Evolutionary conservation across 768 basidiomycete genomes (phyloP), one percentile per base, ranked within the genome.

Genomic region (Boletus rufocinnamomeus): DNA sequence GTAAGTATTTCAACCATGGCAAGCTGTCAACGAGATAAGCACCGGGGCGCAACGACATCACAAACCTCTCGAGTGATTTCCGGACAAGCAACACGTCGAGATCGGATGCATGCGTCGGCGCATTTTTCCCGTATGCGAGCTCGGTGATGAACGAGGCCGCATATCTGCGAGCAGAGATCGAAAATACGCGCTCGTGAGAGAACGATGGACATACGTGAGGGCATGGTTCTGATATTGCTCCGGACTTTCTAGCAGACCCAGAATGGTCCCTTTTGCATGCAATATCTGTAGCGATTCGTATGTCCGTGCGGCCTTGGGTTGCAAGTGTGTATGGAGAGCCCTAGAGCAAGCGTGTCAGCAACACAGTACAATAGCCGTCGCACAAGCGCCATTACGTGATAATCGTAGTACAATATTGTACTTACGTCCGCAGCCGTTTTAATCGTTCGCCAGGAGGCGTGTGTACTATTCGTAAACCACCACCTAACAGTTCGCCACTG

Each of bases 261-360:
- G 45, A 16, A 68, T 21, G 2, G 28, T 59, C 6, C 14, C 37
- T 17, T 63, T 63, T n/a, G 53, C 63, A 17, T 76, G 74, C 8
- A 66, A 67, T 66, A 74, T 76, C 21, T 84, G 72, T 3, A 81
- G 72, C 0, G 79, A 75, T 2, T 74, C 73, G 56, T 85, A 85
- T 0, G 70, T 73, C 2, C 70, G 64, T 3, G 82, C 74, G 6
- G 74, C 74, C 56, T 77, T 80, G 11, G 80, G 80, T 48, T 83
- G 81, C 0, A 86, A 72, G 52, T 84, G 80, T 0, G 81, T 74
- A 62, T 84, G 82, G 2, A 86, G 71, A 6, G 82, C 84, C 50
- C 83, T 83, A 0, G 4, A 11, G 8, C 5, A 27, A 23, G 27
- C 10, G 6, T 11, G 7, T 61, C 23, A 37, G 16, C 8, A 16